Conservation (phyloP, 768 basidiomycete genomes). For the Russula foetens region DNA sequence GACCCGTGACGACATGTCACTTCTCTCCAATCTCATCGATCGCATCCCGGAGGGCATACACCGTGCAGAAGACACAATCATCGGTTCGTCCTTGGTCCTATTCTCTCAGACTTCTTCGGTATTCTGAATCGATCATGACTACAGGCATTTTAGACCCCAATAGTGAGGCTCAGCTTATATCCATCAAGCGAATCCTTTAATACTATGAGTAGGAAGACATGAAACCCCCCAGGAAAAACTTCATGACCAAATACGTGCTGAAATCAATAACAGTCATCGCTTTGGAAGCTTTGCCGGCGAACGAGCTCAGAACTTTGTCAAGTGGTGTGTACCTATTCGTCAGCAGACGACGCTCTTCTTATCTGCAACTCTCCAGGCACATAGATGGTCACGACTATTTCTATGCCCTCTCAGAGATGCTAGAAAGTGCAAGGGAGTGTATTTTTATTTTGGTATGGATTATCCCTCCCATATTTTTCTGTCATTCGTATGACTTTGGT, state of each 20-base stretch:
- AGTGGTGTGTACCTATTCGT: conserved; percentile 48
- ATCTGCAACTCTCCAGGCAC: conserved; percentile 41
- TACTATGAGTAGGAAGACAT: conserved; percentile 43
- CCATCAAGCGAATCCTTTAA: background rate
- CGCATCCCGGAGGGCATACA: conserved; percentile 22
- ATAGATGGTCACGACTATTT: conserved; percentile 96
- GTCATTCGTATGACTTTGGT: background rate
- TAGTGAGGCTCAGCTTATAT: conserved; percentile 7
- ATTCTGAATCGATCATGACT: background rate
- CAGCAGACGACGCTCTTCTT: background rate
- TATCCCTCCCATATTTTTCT: background rate
- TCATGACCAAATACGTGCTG: conserved; percentile 60
- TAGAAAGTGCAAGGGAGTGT: conserved; percentile 71
- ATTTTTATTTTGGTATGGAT: conserved; percentile 76
- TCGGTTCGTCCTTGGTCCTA: conserved; percentile 4
- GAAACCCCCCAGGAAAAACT: conserved; percentile 66
- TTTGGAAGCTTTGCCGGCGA: conserved; percentile 79
- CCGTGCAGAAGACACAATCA: conserved; percentile 19
- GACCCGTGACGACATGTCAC: background rate
- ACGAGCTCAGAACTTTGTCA: conserved; percentile 62
- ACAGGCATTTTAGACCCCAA: conserved; percentile 19
- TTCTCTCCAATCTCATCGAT: conserved; percentile 13
- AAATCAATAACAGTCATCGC: conserved; percentile 74
- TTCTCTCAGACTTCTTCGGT: background rate
- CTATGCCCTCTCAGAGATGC: conserved; percentile 86